A percentile compares a stretch with the other conserved stretches of the same genome.
phyloP scores from a whole-genome alignment of 441 rosid species.

The Capsella rubella region DNA sequence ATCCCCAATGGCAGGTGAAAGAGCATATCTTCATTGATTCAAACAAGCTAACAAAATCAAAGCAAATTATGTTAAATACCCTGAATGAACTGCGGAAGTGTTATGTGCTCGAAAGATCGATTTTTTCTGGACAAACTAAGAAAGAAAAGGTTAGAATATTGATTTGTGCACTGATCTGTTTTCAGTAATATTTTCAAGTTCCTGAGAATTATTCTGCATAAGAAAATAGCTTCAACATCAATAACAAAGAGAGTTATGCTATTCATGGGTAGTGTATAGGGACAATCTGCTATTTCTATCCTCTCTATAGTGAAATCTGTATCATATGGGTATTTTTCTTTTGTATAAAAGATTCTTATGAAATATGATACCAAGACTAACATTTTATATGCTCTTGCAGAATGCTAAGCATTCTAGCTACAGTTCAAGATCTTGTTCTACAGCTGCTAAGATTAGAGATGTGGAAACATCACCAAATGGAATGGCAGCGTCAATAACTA shows the following conservation, averaged over 20 bases:
- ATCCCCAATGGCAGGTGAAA: slow-evolving; percentile 67
- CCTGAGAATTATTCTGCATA: slow-evolving; percentile 21
- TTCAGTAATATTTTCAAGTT: slow-evolving; percentile 18
- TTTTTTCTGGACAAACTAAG: slow-evolving; percentile 54
- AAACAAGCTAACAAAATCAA: slow-evolving; percentile 82
- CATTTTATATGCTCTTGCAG: slow-evolving; percentile 52
- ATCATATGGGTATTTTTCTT: background rate
- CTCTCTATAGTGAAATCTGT: slow-evolving; percentile 8
- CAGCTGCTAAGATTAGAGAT: slow-evolving; percentile 55
- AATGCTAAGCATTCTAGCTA: slow-evolving; percentile 62
- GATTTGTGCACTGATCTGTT: slow-evolving; percentile 27
- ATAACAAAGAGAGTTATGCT: slow-evolving; percentile 6
- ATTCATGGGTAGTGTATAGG: slow-evolving; percentile 13
- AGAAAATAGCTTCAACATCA: slow-evolving; percentile 27
- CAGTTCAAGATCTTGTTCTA: slow-evolving; percentile 69
- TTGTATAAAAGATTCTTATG: slow-evolving; percentile 16
- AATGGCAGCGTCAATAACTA: slow-evolving; percentile 44
- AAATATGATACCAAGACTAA: slow-evolving; percentile 12
- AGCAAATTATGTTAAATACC: slow-evolving; percentile 81
- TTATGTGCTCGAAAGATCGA: slow-evolving; percentile 66
- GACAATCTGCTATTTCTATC: slow-evolving; percentile 24
- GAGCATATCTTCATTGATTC: slow-evolving; percentile 74
- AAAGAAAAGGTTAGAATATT: slow-evolving; percentile 64
- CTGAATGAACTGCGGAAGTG: slow-evolving; percentile 91
- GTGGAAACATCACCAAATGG: slow-evolving; percentile 50